Percentiles rank a stretch among this genome's conserved stretches.
Evolutionary conservation across 352 stramenopile species (phyloP).

Genomic region (Phytophthora megakarya): DNA sequence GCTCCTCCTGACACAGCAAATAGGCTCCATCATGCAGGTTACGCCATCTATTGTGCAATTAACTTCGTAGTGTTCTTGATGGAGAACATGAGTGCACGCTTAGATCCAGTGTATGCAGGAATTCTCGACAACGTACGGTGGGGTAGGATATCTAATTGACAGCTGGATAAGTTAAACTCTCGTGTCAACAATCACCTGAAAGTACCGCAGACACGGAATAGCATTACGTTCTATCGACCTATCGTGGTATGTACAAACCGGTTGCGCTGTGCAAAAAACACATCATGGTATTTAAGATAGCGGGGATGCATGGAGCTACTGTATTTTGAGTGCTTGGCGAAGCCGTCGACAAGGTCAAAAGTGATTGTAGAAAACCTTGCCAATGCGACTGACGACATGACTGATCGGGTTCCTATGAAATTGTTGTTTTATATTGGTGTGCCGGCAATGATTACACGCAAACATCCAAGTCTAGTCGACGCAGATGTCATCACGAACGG

Average conservation of each 20-base stretch:
- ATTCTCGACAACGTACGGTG: conserved; percentile 11
- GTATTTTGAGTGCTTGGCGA: conserved; percentile 10
- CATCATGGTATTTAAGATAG: conserved; percentile 7
- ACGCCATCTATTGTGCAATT: conserved; percentile 15
- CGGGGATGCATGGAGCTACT: background rate
- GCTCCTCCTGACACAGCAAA: background rate
- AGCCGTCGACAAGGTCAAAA: background rate
- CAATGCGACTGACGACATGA: conserved; percentile 14
- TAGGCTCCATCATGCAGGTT: conserved; percentile 9
- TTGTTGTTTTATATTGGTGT: conserved; percentile 21
- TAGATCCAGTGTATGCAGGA: conserved; percentile 1
- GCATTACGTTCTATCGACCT: conserved; percentile 10
- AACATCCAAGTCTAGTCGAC: conserved; percentile 6
- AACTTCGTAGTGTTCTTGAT: conserved; percentile 20
- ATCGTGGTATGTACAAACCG: conserved; percentile 23
- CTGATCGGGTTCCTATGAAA: conserved; percentile 14
- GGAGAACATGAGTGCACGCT: conserved; percentile 6
- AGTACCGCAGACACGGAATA: background rate
- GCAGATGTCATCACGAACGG: background rate
- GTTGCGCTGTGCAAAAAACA: conserved; percentile 14
- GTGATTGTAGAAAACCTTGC: background rate
- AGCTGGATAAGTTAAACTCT: conserved; percentile 6
- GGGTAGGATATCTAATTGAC: background rate
- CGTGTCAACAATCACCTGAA: background rate
- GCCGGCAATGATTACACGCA: conserved; percentile 14